A percentile compares a stretch with the other conserved stretches of the same genome.
phyloP scores from a whole-genome alignment of 2,329 filamentous ascomycete genomes.

The Diaporthe sp. region DNA sequence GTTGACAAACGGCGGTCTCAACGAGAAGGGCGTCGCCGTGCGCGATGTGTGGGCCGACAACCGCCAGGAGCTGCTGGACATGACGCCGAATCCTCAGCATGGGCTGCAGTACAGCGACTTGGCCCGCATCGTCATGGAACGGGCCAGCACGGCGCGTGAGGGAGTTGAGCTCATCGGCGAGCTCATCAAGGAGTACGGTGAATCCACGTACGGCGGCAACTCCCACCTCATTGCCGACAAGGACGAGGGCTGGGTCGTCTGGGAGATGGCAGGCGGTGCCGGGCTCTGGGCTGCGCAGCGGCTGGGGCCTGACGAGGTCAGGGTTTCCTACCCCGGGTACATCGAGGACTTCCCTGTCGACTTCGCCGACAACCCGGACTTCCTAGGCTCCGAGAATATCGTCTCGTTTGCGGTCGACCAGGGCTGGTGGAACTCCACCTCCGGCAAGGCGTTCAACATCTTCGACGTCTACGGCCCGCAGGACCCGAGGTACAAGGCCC shows the following conservation, averaged over 20 bases:
- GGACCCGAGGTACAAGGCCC: slow-evolving; percentile 24
- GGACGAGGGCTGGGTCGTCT: slow-evolving; percentile 23
- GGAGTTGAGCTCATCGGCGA: slow-evolving; percentile 16
- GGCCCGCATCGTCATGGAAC: slow-evolving; percentile 29
- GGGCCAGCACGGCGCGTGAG: slow-evolving; percentile 18
- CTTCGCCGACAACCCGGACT: neutral
- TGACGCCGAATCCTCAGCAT: slow-evolving; percentile 15
- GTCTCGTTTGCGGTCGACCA: slow-evolving; percentile 11
- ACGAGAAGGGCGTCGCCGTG: slow-evolving; percentile 11
- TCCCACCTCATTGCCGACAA: slow-evolving; percentile 22
- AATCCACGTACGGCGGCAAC: slow-evolving; percentile 1
- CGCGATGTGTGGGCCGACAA: slow-evolving; percentile 28
- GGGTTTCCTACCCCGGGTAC: slow-evolving; percentile 12
- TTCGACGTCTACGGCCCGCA: slow-evolving; percentile 25
- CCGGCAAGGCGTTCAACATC: slow-evolving; percentile 17
- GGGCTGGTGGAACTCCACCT: slow-evolving; percentile 21
- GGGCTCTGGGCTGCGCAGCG: slow-evolving; percentile 18
- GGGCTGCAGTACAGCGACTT: slow-evolving; percentile 24
- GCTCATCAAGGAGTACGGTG: slow-evolving; percentile 7
- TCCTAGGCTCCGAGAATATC: slow-evolving; percentile 19
- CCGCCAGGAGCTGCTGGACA: slow-evolving; percentile 15
- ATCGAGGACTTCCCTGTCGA: slow-evolving; percentile 26
- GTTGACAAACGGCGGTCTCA: slow-evolving; percentile 22
- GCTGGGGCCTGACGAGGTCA: neutral
- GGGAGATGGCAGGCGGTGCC: slow-evolving; percentile 19